Conservation (phyloP, 2,329 filamentous ascomycete species). For the Aspergillus aculeatinus region DNA sequence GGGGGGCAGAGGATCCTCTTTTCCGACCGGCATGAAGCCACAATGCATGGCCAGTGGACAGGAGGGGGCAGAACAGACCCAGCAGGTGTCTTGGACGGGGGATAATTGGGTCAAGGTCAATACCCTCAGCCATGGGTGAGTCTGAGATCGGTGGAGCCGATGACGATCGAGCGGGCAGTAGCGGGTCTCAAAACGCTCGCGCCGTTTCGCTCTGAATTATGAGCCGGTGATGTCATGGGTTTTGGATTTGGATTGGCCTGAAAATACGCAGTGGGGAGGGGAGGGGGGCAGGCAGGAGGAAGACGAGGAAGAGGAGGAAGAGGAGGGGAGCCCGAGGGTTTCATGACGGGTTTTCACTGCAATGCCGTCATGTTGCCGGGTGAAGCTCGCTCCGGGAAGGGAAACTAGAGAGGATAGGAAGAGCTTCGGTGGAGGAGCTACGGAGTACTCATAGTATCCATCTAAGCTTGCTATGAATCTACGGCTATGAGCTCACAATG, state of each 20-base stretch:
- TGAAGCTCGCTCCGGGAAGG: background rate
- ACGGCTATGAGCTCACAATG: background rate
- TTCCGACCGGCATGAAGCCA: conserved; percentile 23
- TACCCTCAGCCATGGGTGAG: conserved; percentile 27
- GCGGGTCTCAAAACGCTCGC: conserved; percentile 29
- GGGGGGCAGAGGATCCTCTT: conserved; percentile 10
- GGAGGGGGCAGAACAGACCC: conserved; percentile 9
- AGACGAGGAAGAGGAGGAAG: too few relatives aligned
- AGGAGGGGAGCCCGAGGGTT: background rate
- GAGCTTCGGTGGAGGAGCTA: background rate
- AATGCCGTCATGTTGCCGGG: background rate
- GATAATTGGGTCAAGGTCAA: conserved; percentile 23
- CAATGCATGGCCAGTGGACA: conserved; percentile 26
- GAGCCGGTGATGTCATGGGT: conserved; percentile 30
- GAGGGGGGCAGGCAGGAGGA: too few relatives aligned
- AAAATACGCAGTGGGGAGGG: background rate
- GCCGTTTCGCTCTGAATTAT: conserved; percentile 20
- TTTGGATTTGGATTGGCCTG: background rate
- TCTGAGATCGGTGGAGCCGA: conserved; percentile 33
- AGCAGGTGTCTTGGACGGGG: conserved; percentile 7
- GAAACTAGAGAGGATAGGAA: background rate
- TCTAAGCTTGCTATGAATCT: too few relatives aligned
- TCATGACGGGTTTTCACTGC: background rate
- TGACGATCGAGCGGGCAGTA: conserved; percentile 29
- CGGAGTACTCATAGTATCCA: too few relatives aligned